Evolutionary conservation across 192 early-diverging fungal genomes (phyloP), one percentile per base, ranked within the genome.

Genomic region (Thoreauomyces humboldtii): DNA sequence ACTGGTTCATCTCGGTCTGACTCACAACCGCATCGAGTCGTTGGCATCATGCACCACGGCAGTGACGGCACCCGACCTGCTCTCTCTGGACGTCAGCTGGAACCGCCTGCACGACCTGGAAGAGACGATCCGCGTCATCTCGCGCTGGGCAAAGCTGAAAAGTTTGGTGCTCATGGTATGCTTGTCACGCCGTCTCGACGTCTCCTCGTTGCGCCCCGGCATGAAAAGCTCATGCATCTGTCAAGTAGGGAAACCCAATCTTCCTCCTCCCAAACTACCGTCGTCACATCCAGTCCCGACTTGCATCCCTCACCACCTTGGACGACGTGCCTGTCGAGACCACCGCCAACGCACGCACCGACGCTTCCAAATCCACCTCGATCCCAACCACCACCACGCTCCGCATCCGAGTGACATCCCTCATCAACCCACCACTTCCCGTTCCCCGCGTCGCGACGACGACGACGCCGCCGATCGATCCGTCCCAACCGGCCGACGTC

Each of bases 91-190:
- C 19, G 31, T 27, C n/a, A 57, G 55, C 27, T 57, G 55, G 55
- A 57, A 57, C 33, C 31, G 19, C 34, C 34, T 57, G 11, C 15
- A 34, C 19, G 55, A 57, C 38, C 55, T 57, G 1, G 34, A 37
- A 15, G n/a, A 37, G 17, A 37, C 34, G 19, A 19, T 57, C 19
- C 14, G 25, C 35, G 19, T 57, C 2, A 15, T 35, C n/a, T 2
- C 31, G n/a, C 55, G 55, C 2, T 57, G 55, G 55, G 38, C 34
- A 37, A 57, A 57, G 55, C 35, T 57, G 34, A 34, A 36, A 36
- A 57, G 55, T 19, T 19, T 57, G 32, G 55, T 57, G 7, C 31
- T 57, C 34, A 37, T 57, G 55, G 50, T 52, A 27, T 15, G 50
- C 25, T n/a, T n/a, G n/a, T n/a, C n/a, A n/a, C n/a, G n/a, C n/a